These are phyloP conservation scores for Arthrobotrys entomopaga DNA, from an alignment of 2,329 filamentous ascomycete species.

Conservation along the genomic window DNA sequence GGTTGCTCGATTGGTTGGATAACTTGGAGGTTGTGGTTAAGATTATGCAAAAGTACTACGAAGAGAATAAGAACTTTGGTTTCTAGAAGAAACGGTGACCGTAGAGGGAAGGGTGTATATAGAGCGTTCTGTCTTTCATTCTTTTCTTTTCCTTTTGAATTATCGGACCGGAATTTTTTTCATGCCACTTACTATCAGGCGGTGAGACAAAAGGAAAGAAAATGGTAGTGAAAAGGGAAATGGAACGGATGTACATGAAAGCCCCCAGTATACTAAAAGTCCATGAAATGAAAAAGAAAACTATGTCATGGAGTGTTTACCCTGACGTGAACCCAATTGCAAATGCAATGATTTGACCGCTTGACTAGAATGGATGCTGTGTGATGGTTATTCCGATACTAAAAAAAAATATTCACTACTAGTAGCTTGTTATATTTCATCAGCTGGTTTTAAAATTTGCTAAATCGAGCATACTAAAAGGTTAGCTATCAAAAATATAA, in stretches of 20 bases:
- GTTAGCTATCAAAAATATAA: too few species aligned
- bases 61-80: slow-evolving; percentile 39
- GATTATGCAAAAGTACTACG: slow-evolving; percentile 77
- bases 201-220: neutral
- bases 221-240: neutral
- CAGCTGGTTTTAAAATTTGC: too few species aligned
- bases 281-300: slow-evolving; percentile 2
- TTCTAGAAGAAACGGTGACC: slow-evolving; percentile 36
- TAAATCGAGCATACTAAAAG: too few species aligned
- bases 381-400: too few species aligned
- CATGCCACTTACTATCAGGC: neutral
- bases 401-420: too few species aligned
- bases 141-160: neutral
- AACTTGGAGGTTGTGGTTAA: slow-evolving; percentile 79
- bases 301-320: too few species aligned
- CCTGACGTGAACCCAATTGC: too few species aligned
- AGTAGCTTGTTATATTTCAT: too few species aligned
- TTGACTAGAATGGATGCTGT: too few species aligned
- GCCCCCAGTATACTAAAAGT: slow-evolving; percentile 1
- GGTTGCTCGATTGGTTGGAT: slow-evolving; percentile 77
- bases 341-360: too few species aligned
- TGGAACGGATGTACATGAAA: neutral
- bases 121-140: slow-evolving; percentile 2
- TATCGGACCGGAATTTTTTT: neutral
- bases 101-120: too few species aligned